These are phyloP conservation scores for Crassisporium funariophilum DNA, from an alignment of 768 basidiomycete species.

Conservation along the genomic window DNA sequence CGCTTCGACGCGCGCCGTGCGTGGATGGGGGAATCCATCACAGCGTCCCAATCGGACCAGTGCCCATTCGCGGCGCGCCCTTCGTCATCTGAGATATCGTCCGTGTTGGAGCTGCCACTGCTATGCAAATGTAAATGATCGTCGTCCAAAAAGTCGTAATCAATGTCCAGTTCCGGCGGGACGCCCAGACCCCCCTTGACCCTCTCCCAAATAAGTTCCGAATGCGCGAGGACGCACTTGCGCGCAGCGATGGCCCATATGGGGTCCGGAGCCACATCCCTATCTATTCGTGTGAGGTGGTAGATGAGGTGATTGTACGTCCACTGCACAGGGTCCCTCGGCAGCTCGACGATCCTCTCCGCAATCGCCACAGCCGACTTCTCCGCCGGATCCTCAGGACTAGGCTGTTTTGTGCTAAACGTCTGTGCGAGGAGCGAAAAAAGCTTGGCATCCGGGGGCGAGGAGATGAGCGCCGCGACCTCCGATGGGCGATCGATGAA, in stretches of 20 bases:
- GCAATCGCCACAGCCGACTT: conserved; percentile 22
- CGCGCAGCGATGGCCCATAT: conserved; percentile 75
- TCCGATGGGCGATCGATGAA: conserved; percentile 85
- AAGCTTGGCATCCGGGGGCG: conserved; percentile 66
- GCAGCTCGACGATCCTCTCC: conserved; percentile 32
- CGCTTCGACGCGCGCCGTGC: conserved; percentile 22
- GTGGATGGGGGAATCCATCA: conserved; percentile 45
- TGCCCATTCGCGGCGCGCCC: conserved; percentile 34
- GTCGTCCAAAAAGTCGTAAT: conserved; percentile 40
- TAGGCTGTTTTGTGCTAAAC: conserved; percentile 40
- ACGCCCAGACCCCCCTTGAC: conserved; percentile 87
- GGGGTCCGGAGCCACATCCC: conserved; percentile 65
- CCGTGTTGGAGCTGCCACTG: conserved; percentile 36
- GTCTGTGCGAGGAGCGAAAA: conserved; percentile 76
- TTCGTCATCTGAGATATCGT: conserved; percentile 44
- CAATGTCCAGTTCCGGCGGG: conserved; percentile 79
- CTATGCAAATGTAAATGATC: too few species aligned
- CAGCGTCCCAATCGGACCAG: conserved; percentile 47
- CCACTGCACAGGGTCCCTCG: conserved; percentile 70
- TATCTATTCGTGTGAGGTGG: conserved; percentile 68
- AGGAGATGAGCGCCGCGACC: conserved; percentile 66
- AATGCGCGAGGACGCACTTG: conserved; percentile 73
- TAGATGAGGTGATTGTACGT: conserved; percentile 65
- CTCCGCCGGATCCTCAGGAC: conserved; percentile 11
- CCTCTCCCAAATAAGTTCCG: conserved; percentile 90